These are phyloP conservation scores for Crepidotus variabilis DNA, from an alignment of 768 basidiomycete species.

Conservation along the genomic window DNA sequence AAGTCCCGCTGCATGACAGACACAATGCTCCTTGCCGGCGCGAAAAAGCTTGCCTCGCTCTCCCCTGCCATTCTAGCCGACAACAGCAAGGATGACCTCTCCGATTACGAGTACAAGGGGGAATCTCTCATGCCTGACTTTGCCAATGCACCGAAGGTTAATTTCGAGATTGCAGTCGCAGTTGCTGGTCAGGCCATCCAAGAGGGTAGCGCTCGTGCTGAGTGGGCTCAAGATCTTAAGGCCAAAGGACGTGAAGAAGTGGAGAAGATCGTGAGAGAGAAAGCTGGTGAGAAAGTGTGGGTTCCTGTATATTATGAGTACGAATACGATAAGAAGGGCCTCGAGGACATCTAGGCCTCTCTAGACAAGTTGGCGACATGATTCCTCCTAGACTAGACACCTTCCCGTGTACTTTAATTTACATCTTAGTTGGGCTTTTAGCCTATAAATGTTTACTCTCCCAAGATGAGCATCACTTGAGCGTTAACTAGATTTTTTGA, in stretches of 20 bases:
- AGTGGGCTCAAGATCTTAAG: conserved; percentile 36
- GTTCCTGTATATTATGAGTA: conserved; percentile 62
- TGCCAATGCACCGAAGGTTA: conserved; percentile 65
- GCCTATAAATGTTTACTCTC: too few species aligned
- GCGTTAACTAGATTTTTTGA: too few species aligned
- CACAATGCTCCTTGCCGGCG: conserved; percentile 86
- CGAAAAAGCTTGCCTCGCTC: conserved; percentile 67
- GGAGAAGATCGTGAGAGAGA: conserved; percentile 44
- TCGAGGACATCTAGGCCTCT: neutral
- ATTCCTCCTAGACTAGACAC: too few species aligned
- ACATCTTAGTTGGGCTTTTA: too few species aligned
- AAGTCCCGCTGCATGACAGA: conserved; percentile 66
- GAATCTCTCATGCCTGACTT: conserved; percentile 75
- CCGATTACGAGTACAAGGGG: conserved; percentile 49
- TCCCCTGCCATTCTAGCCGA: conserved; percentile 48
- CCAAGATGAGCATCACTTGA: too few species aligned
- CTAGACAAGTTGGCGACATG: neutral
- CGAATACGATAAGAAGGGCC: conserved; percentile 55
- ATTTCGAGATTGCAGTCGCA: conserved; percentile 77
- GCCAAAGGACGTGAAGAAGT: conserved; percentile 2
- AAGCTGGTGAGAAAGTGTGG: conserved; percentile 54
- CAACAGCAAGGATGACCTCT: conserved; percentile 26
- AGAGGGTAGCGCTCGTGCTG: conserved; percentile 60
- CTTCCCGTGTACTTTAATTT: too few species aligned
- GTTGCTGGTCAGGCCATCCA: conserved; percentile 76